These are phyloP conservation scores for Glycine soja DNA, from an alignment of 306 rosid species.

Conservation along the genomic window DNA sequence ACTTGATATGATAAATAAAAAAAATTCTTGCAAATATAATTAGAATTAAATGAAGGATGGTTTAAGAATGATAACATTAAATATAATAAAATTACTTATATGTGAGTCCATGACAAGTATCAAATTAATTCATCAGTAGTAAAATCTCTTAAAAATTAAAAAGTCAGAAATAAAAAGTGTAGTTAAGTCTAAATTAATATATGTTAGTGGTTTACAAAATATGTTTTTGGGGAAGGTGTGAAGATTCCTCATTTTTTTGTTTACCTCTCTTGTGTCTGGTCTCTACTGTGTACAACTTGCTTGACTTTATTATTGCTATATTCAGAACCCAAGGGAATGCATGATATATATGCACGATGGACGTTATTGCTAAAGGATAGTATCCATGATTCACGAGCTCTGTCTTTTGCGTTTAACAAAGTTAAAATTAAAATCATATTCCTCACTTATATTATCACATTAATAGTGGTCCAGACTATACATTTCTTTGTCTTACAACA, in stretches of 20 bases:
- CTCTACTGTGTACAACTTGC: not conserved
- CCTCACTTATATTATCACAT: not conserved
- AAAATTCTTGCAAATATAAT: too few relatives aligned
- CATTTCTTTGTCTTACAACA: not conserved
- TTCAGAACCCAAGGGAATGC: not conserved
- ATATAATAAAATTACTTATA: too few relatives aligned
- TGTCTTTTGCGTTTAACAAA: constrained; percentile 4
- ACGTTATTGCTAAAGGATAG: constrained; percentile 16
- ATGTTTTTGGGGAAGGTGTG: not conserved
- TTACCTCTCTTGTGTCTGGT: not conserved
- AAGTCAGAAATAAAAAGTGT: too few relatives aligned
- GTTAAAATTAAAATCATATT: not conserved
- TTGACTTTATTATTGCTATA: not conserved
- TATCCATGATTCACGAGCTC: not conserved
- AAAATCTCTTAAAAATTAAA: too few relatives aligned
- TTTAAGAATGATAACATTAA: too few relatives aligned
- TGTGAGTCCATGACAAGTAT: too few relatives aligned
- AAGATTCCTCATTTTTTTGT: not conserved
- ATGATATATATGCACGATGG: not conserved
- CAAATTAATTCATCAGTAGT: too few relatives aligned
- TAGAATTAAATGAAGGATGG: too few relatives aligned
- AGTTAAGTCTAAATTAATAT: not conserved
- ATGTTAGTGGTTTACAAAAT: not conserved
- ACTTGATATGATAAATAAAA: too few relatives aligned
- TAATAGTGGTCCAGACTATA: not conserved